Conservation (phyloP, 805 yeast genomes). For the Candida hispaniensis region DNA sequence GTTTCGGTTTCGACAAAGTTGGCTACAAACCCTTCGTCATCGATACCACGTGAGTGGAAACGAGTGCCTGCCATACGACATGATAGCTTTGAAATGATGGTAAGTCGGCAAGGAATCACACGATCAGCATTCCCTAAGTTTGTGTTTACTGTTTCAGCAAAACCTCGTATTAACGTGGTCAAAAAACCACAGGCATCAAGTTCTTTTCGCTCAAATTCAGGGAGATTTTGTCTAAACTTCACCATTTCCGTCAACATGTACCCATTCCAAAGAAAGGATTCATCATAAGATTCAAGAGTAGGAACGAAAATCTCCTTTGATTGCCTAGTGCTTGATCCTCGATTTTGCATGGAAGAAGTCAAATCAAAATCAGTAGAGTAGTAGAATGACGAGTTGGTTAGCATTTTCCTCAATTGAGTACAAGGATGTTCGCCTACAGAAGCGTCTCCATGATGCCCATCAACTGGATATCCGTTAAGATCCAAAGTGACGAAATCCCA, state of each 20-base stretch:
- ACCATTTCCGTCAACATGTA: conserved; percentile 79
- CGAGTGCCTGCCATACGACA: conserved; percentile 97
- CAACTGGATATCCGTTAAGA: conserved; percentile 52
- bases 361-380: conserved; percentile 87
- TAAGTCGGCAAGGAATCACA: conserved; percentile 38
- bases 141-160: conserved; percentile 63
- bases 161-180: conserved; percentile 90
- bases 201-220: conserved; percentile 43
- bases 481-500: conserved; percentile 78
- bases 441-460: conserved; percentile 33
- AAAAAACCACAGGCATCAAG: conserved; percentile 71
- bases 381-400: conserved; percentile 82
- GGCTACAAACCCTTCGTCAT: conserved; percentile 91
- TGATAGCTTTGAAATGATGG: conserved; percentile 87
- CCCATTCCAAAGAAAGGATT: conserved; percentile 94
- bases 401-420: conserved; percentile 59
- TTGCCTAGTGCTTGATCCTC: conserved; percentile 7
- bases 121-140: conserved; percentile 24
- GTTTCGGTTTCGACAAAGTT: conserved; percentile 92
- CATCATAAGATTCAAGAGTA: conserved; percentile 44
- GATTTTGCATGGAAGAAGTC: conserved; percentile 69
- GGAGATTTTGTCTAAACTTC: conserved; percentile 61
- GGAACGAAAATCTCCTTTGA: conserved; percentile 9
- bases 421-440: conserved; percentile 62
- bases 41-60: conserved; percentile 88